These are phyloP conservation scores for Alternaria sp. DNA, from an alignment of 2,329 filamentous ascomycete species.

Conservation along the genomic window DNA sequence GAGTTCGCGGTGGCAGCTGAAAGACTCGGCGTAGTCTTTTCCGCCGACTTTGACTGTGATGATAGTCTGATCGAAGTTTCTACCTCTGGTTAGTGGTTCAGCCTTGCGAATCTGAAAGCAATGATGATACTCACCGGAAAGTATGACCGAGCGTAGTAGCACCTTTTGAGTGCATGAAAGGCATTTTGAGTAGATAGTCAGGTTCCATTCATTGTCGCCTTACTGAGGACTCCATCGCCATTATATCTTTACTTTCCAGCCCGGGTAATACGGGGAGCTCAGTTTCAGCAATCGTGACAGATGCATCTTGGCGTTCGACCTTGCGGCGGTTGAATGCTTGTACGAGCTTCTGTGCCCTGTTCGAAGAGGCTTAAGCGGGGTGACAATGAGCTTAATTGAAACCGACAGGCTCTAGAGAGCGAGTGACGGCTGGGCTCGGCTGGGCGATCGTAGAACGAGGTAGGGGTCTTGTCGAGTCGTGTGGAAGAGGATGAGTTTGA, in stretches of 20 bases:
- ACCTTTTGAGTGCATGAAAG: conserved; percentile 38
- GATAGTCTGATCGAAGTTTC: conserved; percentile 47
- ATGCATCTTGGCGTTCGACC: conserved; percentile 31
- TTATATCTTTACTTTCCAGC: conserved; percentile 12
- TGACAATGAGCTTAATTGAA: conserved; percentile 22
- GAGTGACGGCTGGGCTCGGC: conserved; percentile 11
- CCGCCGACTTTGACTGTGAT: conserved; percentile 43
- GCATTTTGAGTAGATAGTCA: conserved; percentile 46
- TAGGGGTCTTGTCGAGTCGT: conserved; percentile 12
- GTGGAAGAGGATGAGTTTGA: conserved; percentile 20
- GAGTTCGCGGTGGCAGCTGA: conserved; percentile 44
- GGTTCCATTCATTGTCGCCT: conserved; percentile 36
- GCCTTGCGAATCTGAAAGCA: background rate
- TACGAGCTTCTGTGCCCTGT: conserved; percentile 10
- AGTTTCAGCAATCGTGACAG: conserved; percentile 30
- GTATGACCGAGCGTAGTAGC: conserved; percentile 44
- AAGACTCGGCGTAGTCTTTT: conserved; percentile 41
- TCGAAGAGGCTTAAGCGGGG: conserved; percentile 10
- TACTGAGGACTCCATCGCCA: conserved; percentile 1
- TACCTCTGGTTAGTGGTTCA: conserved; percentile 24
- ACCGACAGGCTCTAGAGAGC: conserved; percentile 4
- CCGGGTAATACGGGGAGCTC: conserved; percentile 8
- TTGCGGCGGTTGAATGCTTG: conserved; percentile 18
- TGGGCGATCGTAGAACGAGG: conserved; percentile 12
- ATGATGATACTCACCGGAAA: conserved; percentile 33